Conservation (phyloP, 495 filamentous ascomycete species). For the Bombardia bombarda region DNA sequence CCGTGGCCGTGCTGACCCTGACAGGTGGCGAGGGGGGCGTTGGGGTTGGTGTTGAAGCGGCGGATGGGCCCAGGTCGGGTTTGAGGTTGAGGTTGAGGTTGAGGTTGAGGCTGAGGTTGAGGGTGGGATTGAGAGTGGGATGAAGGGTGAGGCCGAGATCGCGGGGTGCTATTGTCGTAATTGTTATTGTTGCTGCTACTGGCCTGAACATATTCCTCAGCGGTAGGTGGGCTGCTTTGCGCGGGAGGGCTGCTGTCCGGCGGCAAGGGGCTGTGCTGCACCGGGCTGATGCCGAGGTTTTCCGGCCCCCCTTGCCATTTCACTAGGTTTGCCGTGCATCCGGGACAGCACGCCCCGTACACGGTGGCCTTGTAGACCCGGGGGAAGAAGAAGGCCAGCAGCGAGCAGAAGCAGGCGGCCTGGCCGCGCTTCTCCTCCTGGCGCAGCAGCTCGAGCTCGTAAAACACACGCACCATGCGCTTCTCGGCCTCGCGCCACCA, state of each 20-base stretch:
- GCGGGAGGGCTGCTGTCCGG: not conserved
- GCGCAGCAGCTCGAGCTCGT: not conserved
- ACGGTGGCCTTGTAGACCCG: not conserved
- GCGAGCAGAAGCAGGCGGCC: conserved; percentile 16
- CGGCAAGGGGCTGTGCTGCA: not conserved
- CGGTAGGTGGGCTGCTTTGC: not conserved
- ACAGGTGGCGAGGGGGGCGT: not conserved
- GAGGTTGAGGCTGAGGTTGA: too few relatives aligned
- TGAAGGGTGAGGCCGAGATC: too few relatives aligned
- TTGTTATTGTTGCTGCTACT: too few relatives aligned
- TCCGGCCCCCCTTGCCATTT: too few relatives aligned
- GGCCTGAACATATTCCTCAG: too few relatives aligned
- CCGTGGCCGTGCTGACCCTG: not conserved
- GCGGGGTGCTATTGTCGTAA: too few relatives aligned
- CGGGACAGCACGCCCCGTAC: not conserved
- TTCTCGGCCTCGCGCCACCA: not conserved
- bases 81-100: not conserved
- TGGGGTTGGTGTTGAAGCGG: not conserved
- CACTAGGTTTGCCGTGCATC: not conserved
- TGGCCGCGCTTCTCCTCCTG: not conserved
- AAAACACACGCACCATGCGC: not conserved
- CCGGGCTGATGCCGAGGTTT: too few relatives aligned
- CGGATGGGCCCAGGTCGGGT: too few relatives aligned
- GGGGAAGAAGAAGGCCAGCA: conserved; percentile 9
- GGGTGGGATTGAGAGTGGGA: too few relatives aligned